Evolutionary conservation across 805 yeast genomes (phyloP).

Genomic region (Candida insectorum): DNA sequence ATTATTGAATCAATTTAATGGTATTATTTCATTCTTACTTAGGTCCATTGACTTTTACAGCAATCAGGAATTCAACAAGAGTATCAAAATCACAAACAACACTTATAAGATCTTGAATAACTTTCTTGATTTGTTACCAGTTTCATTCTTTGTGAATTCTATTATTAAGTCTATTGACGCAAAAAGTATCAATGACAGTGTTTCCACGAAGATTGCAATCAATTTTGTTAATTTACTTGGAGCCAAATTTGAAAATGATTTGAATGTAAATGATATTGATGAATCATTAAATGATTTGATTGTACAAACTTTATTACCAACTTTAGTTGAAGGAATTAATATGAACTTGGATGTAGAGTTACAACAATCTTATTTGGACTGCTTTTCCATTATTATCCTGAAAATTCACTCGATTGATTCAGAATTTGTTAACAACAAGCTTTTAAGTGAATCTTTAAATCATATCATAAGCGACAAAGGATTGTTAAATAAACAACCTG

Average conservation of each 20-base stretch:
- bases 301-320: conserved; percentile 49
- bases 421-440: conserved; percentile 31
- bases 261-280: conserved; percentile 37
- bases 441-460: conserved; percentile 48
- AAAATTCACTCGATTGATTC: conserved; percentile 50
- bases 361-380: conserved; percentile 67
- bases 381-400: conserved; percentile 58
- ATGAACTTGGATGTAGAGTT: conserved; percentile 43
- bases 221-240: conserved; percentile 62
- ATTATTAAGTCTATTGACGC: conserved; percentile 40
- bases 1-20: conserved; percentile 33
- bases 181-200: conserved; percentile 23
- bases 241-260: conserved; percentile 67
- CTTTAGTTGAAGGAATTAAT: conserved; percentile 40
- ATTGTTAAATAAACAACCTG: conserved; percentile 53
- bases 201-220: conserved; percentile 53
- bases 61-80: conserved; percentile 11
- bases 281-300: conserved; percentile 49
- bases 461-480: conserved; percentile 50
- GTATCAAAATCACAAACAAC: conserved; percentile 5
- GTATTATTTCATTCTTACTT: conserved; percentile 32
- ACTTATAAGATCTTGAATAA: conserved; percentile 49
- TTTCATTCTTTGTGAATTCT: conserved; percentile 66
- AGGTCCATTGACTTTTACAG: conserved; percentile 35
- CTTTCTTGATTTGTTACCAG: conserved; percentile 69